Base-by-base conservation (phyloP, 495 filamentous ascomycete species). In the Penicillium fimorum region DNA sequence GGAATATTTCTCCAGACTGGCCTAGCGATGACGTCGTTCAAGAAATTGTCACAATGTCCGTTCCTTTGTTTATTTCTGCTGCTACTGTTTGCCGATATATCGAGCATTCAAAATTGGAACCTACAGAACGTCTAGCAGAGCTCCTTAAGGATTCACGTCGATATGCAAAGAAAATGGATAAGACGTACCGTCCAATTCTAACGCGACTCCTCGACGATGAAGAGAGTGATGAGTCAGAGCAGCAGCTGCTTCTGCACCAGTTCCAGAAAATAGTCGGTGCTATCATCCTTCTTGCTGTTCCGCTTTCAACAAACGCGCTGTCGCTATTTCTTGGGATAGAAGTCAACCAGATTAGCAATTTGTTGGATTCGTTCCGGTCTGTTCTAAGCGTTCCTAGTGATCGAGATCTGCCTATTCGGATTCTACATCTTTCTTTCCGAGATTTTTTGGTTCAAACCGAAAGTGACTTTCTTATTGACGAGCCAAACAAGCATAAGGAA, bases 51-150 rank as follows among this genome's bases (percentile, higher is more conserved):
- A 33, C 2, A 10, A 65, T 64, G 35, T 50, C 67, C 8, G 52
- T 71, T 50, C 65, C 67, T 25, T 18, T 73, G 1, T 75, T 75
- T 44, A 72, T 73, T 32, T 60, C 56, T 15, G 67, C 67, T 8
- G 67, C 67, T 4, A 73, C 67, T 1, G 13, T 66, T 0, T 73
- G 65, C 57, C 69, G 65, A 4, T 65, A 63, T 18, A 43, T 73
- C 9, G 42, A 53, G 3, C 38, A 71, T 30, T 10, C 27, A 27
- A 58, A 50, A 27, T 61, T 50, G 52, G 46, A 55, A 3, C 65
- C 67, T 1, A n/a, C n/a, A n/a, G n/a, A 44, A 61, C 60, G 60
- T 6, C 58, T 64, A 5, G 12, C 33, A 45, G 49, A 52, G 29
- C 29, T 71, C 25, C 53, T 71, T 13, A 18, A 44, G 29, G 53